Evolutionary conservation across 1,284 basidiomycete species (phyloP).

Genomic region (Puccinia triticina): DNA sequence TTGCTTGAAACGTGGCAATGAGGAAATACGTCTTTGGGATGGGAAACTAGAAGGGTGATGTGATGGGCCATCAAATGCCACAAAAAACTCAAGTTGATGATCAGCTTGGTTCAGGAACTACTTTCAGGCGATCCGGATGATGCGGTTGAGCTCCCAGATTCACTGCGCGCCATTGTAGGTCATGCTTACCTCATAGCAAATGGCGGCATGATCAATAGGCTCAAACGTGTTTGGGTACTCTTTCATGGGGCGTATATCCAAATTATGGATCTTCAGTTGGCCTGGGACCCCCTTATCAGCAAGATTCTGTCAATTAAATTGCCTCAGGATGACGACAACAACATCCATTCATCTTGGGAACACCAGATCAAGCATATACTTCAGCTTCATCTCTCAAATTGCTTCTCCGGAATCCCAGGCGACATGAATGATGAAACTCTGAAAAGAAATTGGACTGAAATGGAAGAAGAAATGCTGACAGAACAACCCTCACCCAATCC

Average conservation of each 20-base stretch:
- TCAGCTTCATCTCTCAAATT: not conserved
- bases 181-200: not conserved
- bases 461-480: too few relatives aligned
- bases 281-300: not conserved
- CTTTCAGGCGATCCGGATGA: not conserved
- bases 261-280: not conserved
- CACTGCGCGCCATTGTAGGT: not conserved
- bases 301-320: not conserved
- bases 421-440: not conserved
- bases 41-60: not conserved
- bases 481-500: too few relatives aligned
- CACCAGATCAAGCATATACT: not conserved
- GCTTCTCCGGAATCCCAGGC: not conserved
- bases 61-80: constrained; percentile 7
- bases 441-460: too few relatives aligned
- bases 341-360: not conserved
- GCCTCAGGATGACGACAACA: not conserved
- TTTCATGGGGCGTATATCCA: not conserved
- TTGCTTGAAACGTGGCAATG: not conserved
- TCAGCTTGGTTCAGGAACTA: not conserved
- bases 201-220: not conserved
- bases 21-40: constrained; percentile 3
- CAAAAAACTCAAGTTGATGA: not conserved
- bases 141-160: not conserved
- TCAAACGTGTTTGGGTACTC: not conserved